Base-by-base conservation (phyloP, 768 basidiomycete genomes). In the Leucocoprinus sp. region DNA sequence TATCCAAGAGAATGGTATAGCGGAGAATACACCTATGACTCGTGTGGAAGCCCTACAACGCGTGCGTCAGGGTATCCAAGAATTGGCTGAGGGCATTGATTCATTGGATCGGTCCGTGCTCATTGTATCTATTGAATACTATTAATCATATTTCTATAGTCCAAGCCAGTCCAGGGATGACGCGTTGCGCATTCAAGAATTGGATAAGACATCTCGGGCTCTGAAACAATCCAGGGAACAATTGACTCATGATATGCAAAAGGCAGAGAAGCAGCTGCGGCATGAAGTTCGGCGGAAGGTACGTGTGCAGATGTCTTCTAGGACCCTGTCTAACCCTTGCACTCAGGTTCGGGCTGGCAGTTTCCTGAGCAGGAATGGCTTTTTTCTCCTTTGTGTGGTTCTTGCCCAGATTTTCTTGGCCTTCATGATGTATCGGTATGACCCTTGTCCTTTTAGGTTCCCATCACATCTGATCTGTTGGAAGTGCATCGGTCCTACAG, bases 341-440 rank as follows among this genome's bases (percentile, higher is more conserved):
- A 12, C 11, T 29, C 41, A 52, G 34, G 35, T 28, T 33, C 9
- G 50, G 29, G 14, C 21, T n/a, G 14, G 19, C 36, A 31, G 11
- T 15, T 43, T 42, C 37, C 17, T 42, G 18, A 27, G 50, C 39
- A 36, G 34, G 21, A 49, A 50, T 44, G 42, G 55, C 41, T 55
- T 56, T 52, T 52, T 59, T 45, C 39, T 54, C 42, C 40, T 55
- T 12, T 24, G 58, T 43, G 21, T 60, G 42, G 46, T 24, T 8
- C 5, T 64, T 35, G 15, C 74, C 3, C 80, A 83, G 49, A 17
- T 76, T 6, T 14, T 75, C 0, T 35, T 82, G 19, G 46, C 72
- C 26, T 51, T 74, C 42, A 48, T 72, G 14, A 73, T 84, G 71
- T 82, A 79, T 60, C 73, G 74, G 83, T 84, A 58, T 8, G 70